These are phyloP conservation scores for Amniculicola lignicola DNA, from an alignment of 495 filamentous ascomycete species.

Conservation along the genomic window DNA sequence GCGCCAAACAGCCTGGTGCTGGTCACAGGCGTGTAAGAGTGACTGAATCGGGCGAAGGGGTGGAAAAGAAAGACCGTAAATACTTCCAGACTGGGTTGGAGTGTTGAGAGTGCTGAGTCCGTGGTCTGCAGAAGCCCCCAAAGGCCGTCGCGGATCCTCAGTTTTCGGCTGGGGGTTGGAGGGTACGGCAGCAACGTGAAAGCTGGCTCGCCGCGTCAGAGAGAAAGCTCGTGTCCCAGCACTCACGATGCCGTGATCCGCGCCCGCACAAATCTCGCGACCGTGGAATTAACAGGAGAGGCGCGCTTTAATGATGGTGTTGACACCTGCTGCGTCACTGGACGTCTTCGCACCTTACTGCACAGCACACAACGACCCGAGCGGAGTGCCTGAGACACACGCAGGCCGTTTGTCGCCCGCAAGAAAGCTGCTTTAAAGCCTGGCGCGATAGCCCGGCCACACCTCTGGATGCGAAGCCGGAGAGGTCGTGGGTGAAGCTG, in stretches of 20 bases:
- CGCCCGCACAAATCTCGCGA: conserved; percentile 5
- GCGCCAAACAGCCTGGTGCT: conserved; percentile 19
- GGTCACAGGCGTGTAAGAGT: conserved; percentile 21
- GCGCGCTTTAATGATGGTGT: conserved; percentile 4
- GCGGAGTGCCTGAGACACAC: background rate
- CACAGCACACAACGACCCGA: conserved; percentile 1
- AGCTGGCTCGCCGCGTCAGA: conserved; percentile 2
- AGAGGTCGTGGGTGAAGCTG: conserved; percentile 11
- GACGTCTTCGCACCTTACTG: conserved; percentile 25
- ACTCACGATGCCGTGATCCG: conserved; percentile 8
- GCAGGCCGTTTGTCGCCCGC: conserved; percentile 1
- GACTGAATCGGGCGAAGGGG: background rate
- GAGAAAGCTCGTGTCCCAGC: conserved; percentile 6
- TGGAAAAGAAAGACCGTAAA: conserved; percentile 16
- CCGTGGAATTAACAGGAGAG: background rate
- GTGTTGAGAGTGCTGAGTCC: conserved; percentile 16
- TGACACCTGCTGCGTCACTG: conserved; percentile 26
- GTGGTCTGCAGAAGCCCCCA: conserved; percentile 3
- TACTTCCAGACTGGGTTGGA: conserved; percentile 18
- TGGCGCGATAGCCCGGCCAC: conserved; percentile 6
- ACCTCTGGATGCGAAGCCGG: conserved; percentile 12
- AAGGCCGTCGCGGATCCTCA: conserved; percentile 1
- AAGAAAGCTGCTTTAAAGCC: conserved; percentile 13
- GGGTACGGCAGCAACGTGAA: conserved; percentile 10
- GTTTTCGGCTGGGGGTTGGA: background rate